A percentile compares a stretch with the other conserved stretches of the same genome.
These are phyloP conservation scores for Rosellinia necatrix DNA, from an alignment of 2,329 filamentous ascomycete species.

Conservation along the genomic window DNA sequence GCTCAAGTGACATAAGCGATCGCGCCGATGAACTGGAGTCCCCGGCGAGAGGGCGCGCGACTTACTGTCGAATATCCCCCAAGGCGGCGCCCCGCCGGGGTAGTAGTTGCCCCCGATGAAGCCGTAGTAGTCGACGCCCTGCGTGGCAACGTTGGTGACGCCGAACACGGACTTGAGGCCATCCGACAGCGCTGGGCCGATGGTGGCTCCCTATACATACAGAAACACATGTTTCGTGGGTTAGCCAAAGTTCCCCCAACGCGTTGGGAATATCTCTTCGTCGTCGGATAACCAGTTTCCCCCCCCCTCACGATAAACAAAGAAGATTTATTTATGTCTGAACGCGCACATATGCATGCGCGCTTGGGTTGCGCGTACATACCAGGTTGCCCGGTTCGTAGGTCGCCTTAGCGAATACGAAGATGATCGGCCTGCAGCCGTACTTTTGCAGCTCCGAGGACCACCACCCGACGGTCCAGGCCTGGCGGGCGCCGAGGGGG, in stretches of 20 bases:
- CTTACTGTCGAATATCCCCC: constrained; percentile 36
- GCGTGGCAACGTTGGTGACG: constrained; percentile 36
- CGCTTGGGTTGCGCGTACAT: too few species aligned
- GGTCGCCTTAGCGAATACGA: constrained; percentile 39
- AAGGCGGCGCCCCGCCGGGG: constrained; percentile 38
- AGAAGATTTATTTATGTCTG: neutral
- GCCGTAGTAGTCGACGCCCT: constrained; percentile 39
- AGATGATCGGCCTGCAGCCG: constrained; percentile 37
- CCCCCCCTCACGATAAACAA: neutral
- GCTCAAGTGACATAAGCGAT: neutral
- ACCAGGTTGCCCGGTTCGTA: constrained; percentile 39
- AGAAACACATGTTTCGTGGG: neutral
- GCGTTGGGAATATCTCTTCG: neutral
- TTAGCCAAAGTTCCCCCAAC: neutral
- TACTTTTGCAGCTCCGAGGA: constrained; percentile 34
- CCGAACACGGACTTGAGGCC: constrained; percentile 36
- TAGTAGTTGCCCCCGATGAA: constrained; percentile 38
- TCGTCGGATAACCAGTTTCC: neutral
- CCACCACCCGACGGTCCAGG: constrained; percentile 36
- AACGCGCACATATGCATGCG: neutral
- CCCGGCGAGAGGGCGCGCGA: too few species aligned
- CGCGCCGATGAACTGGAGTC: too few species aligned
- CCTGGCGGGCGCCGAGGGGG: constrained; percentile 28
- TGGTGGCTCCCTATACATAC: constrained; percentile 30
- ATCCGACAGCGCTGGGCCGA: constrained; percentile 36